Base-by-base conservation (phyloP, 179 eudicot species). In the Spergularia azorica region DNA sequence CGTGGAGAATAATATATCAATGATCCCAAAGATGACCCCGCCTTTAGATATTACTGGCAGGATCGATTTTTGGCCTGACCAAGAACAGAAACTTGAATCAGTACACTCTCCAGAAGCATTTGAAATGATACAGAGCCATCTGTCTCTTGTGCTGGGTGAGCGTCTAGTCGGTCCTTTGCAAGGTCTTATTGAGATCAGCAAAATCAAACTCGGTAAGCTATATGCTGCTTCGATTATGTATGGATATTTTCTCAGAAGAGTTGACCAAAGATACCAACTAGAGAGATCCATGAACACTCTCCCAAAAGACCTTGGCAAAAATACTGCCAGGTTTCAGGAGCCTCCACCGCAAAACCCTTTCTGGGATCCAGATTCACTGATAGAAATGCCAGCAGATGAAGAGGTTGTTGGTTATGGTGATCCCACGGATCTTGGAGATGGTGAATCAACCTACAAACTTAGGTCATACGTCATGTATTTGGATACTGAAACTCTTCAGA, bases 221-320 rank as follows among this genome's bases (percentile, higher is more conserved):
- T 95, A 95, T 60, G 99, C 99, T 60, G 99, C 98, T 57, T 93
- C 99, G 18, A 91, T 93, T 26, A 95, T 93, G 89, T 95, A 95
- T 48, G 99, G 99, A 0, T 95, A 95, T 81, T 95, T 95, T 80
- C 89, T 95, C 60, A 89, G 85, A 82, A 84, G 99, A 65, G 99
- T 95, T 21, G 98, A 95, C 82, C 88, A 87, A 79, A 87, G 98
- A 54, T 95, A 87, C 83, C 99, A 95, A 79, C 90, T 95, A 18
- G 99, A 95, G 79, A 82, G 89, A 83, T 79, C 96, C 26, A 91
- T 95, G 99, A 89, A 88, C 77, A 91, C 95, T 18, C 98, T 93
- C 65, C 97, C 97, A 0, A 83, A 90, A 65, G 90, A 87, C 68
- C 85, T 89, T 26, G 84, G 84, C 39, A 83, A 79, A 60, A 85